Conservation (phyloP, 257 asterid genomes). For the Vinca minor region DNA sequence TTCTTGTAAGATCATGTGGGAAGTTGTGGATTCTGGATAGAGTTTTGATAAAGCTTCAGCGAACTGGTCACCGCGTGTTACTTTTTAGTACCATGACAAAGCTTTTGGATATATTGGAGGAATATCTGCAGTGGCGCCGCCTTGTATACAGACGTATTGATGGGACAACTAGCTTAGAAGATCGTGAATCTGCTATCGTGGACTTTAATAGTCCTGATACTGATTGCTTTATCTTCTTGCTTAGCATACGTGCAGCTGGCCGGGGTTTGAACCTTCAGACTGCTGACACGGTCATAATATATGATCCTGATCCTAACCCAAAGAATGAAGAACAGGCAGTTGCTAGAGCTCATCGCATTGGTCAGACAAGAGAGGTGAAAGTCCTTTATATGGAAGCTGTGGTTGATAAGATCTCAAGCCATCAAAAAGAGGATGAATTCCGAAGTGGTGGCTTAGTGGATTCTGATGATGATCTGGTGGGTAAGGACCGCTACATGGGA, state of each 20-base stretch:
- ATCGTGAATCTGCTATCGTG: conserved; percentile 95
- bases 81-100: conserved; percentile 98
- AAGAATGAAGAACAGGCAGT: conserved; percentile 99
- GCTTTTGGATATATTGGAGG: conserved; percentile 94
- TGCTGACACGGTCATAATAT: conserved; percentile 96
- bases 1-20: conserved; percentile 93
- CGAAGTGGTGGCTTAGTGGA: conserved; percentile 66
- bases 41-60: conserved; percentile 80
- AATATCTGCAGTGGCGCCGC: conserved; percentile 94
- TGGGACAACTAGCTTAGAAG: conserved; percentile 96
- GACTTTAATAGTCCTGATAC: conserved; percentile 83
- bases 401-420: conserved; percentile 78
- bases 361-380: conserved; percentile 97
- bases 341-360: conserved; percentile 97
- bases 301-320: conserved; percentile 99
- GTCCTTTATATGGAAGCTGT: conserved; percentile 98
- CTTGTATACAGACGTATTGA: conserved; percentile 91
- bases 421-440: conserved; percentile 92
- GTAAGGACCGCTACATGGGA: conserved; percentile 92
- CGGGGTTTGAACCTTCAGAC: conserved; percentile 95
- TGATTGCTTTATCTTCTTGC: conserved; percentile 94
- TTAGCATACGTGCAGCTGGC: conserved; percentile 99
- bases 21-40: conserved; percentile 93
- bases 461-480: conserved; percentile 94
- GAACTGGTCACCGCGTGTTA: conserved; percentile 90